Evolutionary conservation across 2,329 filamentous ascomycete genomes (phyloP), one percentile per base, ranked within the genome.

Genomic region (Canariomyces notabilis): DNA sequence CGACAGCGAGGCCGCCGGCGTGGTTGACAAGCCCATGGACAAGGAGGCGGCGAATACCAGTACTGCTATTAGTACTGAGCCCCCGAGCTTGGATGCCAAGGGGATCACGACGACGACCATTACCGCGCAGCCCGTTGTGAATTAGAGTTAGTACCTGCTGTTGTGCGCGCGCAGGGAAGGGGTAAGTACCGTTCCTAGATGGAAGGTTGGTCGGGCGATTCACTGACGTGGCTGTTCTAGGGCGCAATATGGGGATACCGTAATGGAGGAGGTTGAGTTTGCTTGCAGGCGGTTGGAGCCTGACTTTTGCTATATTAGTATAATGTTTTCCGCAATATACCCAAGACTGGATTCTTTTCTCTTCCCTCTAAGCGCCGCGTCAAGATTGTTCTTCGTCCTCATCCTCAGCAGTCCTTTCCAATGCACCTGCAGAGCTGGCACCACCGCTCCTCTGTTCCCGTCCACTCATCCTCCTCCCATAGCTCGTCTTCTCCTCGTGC

Each of bases 401-500:
- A 1, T 38, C 26, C 21, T 45, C 42, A 7, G 37, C 16, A 5
- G 21, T 21, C 14, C 32, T 31, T 18, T 11, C 9, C 16, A 34
- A 11, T 15, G 22, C 5, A 15, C 11, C 19, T 44, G 26, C 5
- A 15, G 35, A n/a, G n/a, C n/a, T n/a, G n/a, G n/a, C n/a, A n/a
- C n/a, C 18, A 29, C 26, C 33, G 11, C 32, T 37, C 37, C 45
- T 43, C 37, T 20, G 35, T 33, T 52, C 49, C 34, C 47, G 33
- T 14, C 44, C 8, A 14, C 15, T 26, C 44, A 54, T 46, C 44
- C 51, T 42, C 41, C 56, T 35, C 21, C 56, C 57, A 42, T 52
- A 57, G 5, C 41, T 45, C 39, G 48, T 45, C 46, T 55, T 55
- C 3, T 59, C 57, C 19, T 47, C 53, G 29, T 59, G 57, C 18